Conservation (phyloP, 78 protist genomes). For the Chrysochromulina tobinii region DNA sequence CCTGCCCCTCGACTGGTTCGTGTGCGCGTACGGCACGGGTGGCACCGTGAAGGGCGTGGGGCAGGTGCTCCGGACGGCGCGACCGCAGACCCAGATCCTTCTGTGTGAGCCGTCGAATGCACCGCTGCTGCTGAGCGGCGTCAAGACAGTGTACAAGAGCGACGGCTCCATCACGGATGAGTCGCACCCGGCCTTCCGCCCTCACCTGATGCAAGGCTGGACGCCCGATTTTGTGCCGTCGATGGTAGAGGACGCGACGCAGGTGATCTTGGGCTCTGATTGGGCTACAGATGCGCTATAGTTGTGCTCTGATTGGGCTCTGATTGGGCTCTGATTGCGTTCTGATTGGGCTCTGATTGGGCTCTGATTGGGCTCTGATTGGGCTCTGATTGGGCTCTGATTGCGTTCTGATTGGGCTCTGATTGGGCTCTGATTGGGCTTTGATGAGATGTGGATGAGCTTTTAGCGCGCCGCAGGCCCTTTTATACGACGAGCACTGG, state of each 20-base stretch:
- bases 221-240: slow-evolving; percentile 64
- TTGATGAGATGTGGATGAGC: too few species aligned
- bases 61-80: neutral
- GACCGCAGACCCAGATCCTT: neutral
- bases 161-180: slow-evolving; percentile 3
- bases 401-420: too few species aligned
- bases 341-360: too few species aligned
- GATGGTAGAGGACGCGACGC: neutral
- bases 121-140: slow-evolving; percentile 8
- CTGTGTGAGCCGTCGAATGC: slow-evolving; percentile 53
- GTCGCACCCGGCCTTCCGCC: neutral
- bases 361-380: too few species aligned
- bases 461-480: too few species aligned
- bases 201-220: slow-evolving; percentile 62
- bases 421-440: too few species aligned
- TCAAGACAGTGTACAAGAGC: neutral
- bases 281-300: neutral
- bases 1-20: slow-evolving; percentile 52
- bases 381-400: too few species aligned
- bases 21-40: slow-evolving; percentile 71
- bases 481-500: too few species aligned
- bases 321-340: too few species aligned
- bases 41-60: slow-evolving; percentile 58
- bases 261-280: too few species aligned
- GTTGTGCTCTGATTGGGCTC: neutral